Conservation (phyloP, 805 yeast species). For the Ogataea allantospora region DNA sequence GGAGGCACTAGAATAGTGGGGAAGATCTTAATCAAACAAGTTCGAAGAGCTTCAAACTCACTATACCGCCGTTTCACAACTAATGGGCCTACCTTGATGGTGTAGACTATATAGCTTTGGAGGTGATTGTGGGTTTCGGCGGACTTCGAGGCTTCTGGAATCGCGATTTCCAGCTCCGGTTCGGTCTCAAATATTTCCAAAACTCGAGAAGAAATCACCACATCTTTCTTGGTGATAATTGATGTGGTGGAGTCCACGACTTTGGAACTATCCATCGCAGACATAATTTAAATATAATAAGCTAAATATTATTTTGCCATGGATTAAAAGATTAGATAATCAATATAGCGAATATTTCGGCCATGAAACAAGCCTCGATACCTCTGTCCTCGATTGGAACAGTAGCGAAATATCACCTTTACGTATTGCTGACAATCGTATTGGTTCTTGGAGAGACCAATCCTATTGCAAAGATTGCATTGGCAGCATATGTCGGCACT, state of each 20-base stretch:
- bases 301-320: constrained; percentile 5
- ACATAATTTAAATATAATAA: background rate
- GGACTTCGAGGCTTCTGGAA: constrained; percentile 82
- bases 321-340: constrained; percentile 5
- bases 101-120: constrained; percentile 68
- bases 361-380: constrained; percentile 8
- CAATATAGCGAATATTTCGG: constrained; percentile 7
- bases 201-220: constrained; percentile 25
- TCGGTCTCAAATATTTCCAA: constrained; percentile 22
- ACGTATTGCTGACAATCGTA: constrained; percentile 9
- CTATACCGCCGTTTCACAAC: constrained; percentile 82
- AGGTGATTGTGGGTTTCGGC: constrained; percentile 61
- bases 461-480: constrained; percentile 28
- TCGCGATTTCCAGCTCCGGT: constrained; percentile 30
- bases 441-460: constrained; percentile 24
- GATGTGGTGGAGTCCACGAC: constrained; percentile 22
- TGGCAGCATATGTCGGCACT: constrained; percentile 31
- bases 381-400: constrained; percentile 14
- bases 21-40: constrained; percentile 63
- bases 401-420: constrained; percentile 17
- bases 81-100: constrained; percentile 61
- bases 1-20: constrained; percentile 90
- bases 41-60: constrained; percentile 84
- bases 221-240: constrained; percentile 22
- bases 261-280: constrained; percentile 10